These are phyloP conservation scores for Dipodascus geniculatus DNA, from an alignment of 805 yeast species.

Conservation along the genomic window DNA sequence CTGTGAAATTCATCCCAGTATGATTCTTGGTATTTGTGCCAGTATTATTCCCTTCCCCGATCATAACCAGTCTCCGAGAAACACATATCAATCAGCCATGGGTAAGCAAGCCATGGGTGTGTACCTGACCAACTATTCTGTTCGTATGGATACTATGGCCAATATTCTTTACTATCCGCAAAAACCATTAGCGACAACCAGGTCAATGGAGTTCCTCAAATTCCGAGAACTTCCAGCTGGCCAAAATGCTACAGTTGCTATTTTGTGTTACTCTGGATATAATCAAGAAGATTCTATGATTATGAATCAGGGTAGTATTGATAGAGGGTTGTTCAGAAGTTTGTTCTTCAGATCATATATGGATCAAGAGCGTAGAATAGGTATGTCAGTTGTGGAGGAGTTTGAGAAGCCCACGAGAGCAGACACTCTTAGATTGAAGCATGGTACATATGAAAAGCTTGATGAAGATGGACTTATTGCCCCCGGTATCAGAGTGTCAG, in stretches of 20 bases:
- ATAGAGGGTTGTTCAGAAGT: slow-evolving; percentile 91
- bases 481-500: slow-evolving; percentile 97
- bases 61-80: slow-evolving; percentile 98
- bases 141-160: slow-evolving; percentile 99
- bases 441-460: slow-evolving; percentile 94
- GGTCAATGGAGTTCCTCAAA: slow-evolving; percentile 94
- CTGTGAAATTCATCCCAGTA: slow-evolving; percentile 97
- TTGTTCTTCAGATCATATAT: slow-evolving; percentile 93
- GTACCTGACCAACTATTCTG: slow-evolving; percentile 84
- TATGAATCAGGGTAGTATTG: slow-evolving; percentile 97
- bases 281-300: slow-evolving; percentile 99
- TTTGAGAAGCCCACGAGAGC: slow-evolving; percentile 95
- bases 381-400: slow-evolving; percentile 96
- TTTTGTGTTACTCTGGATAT: slow-evolving; percentile 95
- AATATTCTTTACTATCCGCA: slow-evolving; percentile 95
- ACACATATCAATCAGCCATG: slow-evolving; percentile 98
- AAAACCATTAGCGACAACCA: slow-evolving; percentile 94
- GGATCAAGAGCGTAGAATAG: slow-evolving; percentile 97
- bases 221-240: slow-evolving; percentile 98
- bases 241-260: slow-evolving; percentile 96
- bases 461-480: slow-evolving; percentile 97
- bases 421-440: slow-evolving; percentile 89
- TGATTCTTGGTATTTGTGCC: slow-evolving; percentile 98
- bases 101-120: slow-evolving; percentile 99
- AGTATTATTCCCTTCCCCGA: slow-evolving; percentile 99